phyloP scores from a whole-genome alignment of 1,139 yeast genomes.

The Zygoascus hellenicus region DNA sequence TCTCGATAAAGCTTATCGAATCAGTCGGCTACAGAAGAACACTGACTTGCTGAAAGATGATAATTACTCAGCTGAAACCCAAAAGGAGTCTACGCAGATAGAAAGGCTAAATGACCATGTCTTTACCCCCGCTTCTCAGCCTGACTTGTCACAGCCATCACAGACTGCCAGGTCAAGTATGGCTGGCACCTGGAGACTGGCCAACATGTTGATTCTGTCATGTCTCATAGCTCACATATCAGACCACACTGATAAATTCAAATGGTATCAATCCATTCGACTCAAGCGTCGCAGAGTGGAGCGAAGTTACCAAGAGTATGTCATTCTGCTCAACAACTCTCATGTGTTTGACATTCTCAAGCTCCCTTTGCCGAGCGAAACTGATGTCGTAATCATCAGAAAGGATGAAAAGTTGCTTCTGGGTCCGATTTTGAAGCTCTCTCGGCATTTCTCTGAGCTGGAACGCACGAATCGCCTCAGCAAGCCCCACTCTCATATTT shows the following conservation, averaged over 20 bases:
- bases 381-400: not conserved
- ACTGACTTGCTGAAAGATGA: too few relatives aligned
- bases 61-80: too few relatives aligned
- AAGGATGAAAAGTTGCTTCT: not conserved
- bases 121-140: not conserved
- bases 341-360: constrained; percentile 1
- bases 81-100: too few relatives aligned
- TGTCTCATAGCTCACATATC: constrained; percentile 4
- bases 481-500: not conserved
- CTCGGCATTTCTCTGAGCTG: not conserved
- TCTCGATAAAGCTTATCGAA: too few relatives aligned
- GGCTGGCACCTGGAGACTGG: not conserved
- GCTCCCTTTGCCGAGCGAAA: not conserved
- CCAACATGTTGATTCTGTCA: constrained; percentile 2
- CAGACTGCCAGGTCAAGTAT: not conserved
- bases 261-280: constrained; percentile 6
- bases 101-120: not conserved
- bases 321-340: not conserved
- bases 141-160: not conserved
- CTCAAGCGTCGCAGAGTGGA: constrained; percentile 5
- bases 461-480: not conserved
- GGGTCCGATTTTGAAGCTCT: constrained; percentile 4
- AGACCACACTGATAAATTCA: constrained; percentile 1
- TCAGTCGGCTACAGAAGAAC: too few relatives aligned
- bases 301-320: constrained; percentile 3